phyloP scores from a whole-genome alignment of 2,329 filamentous ascomycete species.

The Karstenula rhodostoma region DNA sequence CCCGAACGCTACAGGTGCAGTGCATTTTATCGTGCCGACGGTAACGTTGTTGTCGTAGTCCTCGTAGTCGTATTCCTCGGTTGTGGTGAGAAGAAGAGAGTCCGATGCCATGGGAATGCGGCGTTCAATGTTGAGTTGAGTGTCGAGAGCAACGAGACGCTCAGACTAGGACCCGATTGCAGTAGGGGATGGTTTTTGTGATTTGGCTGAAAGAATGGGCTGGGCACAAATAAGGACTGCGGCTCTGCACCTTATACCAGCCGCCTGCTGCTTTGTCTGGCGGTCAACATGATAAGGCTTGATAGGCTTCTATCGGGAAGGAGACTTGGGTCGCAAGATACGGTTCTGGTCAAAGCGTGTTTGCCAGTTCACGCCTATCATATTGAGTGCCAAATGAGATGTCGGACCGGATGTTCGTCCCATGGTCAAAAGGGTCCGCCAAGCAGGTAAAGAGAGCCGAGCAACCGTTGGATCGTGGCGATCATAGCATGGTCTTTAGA shows the following conservation, averaged over 20 bases:
- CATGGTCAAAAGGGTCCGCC: neutral
- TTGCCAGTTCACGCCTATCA: neutral
- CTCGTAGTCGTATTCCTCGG: constrained; percentile 25
- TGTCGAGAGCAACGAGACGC: neutral
- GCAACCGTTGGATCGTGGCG: neutral
- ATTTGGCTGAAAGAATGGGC: neutral
- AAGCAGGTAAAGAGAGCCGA: neutral
- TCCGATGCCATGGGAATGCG: constrained; percentile 15
- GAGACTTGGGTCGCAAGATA: neutral
- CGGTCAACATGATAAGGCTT: constrained; percentile 1
- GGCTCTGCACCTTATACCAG: neutral
- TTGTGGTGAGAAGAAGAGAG: constrained; percentile 18
- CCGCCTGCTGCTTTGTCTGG: neutral
- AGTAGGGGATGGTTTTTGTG: neutral
- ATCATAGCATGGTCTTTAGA: neutral
- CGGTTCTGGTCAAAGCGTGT: neutral
- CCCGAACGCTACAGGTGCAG: constrained; percentile 53
- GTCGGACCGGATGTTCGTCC: neutral
- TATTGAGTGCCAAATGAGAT: neutral
- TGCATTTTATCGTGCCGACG: constrained; percentile 43
- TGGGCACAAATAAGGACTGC: neutral
- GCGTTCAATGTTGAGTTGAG: neutral
- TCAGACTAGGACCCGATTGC: neutral
- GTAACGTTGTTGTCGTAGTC: constrained; percentile 27
- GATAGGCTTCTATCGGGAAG: constrained; percentile 4